Evolutionary conservation across 2,329 filamentous ascomycete species (phyloP), one percentile per base, ranked within the genome.

Genomic region (Cladophialophora bantiana): DNA sequence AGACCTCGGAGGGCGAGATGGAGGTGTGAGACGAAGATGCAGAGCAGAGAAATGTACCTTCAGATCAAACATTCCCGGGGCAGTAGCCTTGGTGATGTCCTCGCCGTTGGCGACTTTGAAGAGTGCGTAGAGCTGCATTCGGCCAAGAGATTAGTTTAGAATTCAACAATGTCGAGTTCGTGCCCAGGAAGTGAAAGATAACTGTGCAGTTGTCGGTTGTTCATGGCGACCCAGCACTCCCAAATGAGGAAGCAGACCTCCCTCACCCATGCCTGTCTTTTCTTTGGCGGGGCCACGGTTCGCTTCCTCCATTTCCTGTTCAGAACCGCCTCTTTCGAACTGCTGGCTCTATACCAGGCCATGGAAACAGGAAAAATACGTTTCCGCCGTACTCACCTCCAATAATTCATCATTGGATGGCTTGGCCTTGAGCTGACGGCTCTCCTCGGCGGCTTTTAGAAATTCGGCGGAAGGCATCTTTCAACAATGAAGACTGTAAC

Each of bases 51-150:
- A 2, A 20, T 70, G 73, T 75, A 83, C 81, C 77, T 76, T 75
- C 64, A 80, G 70, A 66, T 79, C 78, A 61, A 79, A 78, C 68
- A 76, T 76, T 66, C 70, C 78, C 18, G 77, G 77, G 58, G 73
- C 73, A 42, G 73, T 63, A 20, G 75, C 73, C 5, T 74, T 68
- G 15, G 73, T 72, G 56, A 71, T 65, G 36, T 71, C 70, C 55
- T 71, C 70, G 61, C 70, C 70, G 36, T 70, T 71, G 62, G 70
- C 70, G 50, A 71, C 60, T 72, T 81, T 81, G 74, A 75, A 80
- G 63, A 79, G 73, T 54, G 76, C 76, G 70, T 81, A 81, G 50
- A 80, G 71, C 77, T 78, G 63, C 10, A 50, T 32, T n/a, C 6
- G 13, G 31, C 45, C 18, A 3, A 12, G 34, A 35, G 1, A 50